Evolutionary conservation across 306 rosid species (phyloP).

Genomic region (Begonia peltatifolia): DNA sequence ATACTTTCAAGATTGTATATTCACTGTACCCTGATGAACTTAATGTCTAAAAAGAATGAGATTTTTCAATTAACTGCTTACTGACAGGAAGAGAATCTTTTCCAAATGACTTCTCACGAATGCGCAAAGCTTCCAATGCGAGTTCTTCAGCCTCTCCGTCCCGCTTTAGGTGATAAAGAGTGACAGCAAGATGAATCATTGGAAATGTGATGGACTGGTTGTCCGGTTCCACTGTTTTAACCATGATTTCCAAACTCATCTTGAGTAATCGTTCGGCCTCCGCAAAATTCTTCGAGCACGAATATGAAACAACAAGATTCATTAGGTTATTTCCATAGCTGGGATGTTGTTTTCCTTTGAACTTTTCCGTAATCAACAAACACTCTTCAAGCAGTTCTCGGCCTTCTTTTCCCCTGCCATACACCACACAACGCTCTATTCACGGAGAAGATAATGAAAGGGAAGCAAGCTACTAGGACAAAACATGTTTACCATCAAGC

Average conservation of each 20-base stretch:
- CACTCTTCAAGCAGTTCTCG: conserved; percentile 74
- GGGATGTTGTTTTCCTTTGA: conserved; percentile 64
- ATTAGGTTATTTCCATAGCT: conserved; percentile 52
- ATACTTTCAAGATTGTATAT: neutral
- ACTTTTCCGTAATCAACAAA: conserved; percentile 46
- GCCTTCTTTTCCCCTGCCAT: conserved; percentile 69
- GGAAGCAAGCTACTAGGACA: no score
- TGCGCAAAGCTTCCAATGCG: conserved; percentile 48
- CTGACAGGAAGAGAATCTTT: conserved; percentile 74
- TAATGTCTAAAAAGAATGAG: neutral
- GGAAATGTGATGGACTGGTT: conserved; percentile 72
- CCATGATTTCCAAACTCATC: conserved; percentile 50
- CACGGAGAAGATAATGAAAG: no score
- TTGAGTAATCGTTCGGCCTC: conserved; percentile 74
- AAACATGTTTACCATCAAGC: no score
- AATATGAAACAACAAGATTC: conserved; percentile 75
- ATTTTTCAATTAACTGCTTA: conserved; percentile 6
- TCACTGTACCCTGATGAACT: neutral
- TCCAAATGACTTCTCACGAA: conserved; percentile 72
- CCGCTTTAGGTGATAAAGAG: conserved; percentile 53
- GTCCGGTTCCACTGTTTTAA: conserved; percentile 32
- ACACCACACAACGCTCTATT: neutral
- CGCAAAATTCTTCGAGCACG: conserved; percentile 47
- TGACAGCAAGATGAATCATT: conserved; percentile 80
- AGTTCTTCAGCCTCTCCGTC: conserved; percentile 83